Evolutionary conservation across 176 grass and related monocot genomes (phyloP), one percentile per base, ranked within the genome.

Genomic region (Lolium perenne): DNA sequence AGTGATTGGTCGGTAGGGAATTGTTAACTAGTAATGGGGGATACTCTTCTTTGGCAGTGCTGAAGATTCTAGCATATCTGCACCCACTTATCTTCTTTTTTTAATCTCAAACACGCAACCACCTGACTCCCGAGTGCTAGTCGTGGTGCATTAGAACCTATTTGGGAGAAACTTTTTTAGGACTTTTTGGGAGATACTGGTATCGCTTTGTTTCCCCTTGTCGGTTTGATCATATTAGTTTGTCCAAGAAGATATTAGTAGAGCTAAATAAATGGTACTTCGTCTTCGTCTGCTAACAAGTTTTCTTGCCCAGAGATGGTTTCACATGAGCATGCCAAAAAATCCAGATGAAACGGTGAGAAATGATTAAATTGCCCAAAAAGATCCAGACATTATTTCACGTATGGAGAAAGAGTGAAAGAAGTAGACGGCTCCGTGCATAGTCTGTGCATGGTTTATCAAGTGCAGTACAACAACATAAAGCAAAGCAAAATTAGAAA

Each of bases 1-100:
- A 66, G 77, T 11, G 50, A 55, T 86, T 83, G 88, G 88, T 20
- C 72, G 54, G 5, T 20, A 59, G 62, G 62, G 43, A 57, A 53
- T 90, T 62, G 0, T 82, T 70, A 82, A 82, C 82, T 79, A 46
- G 54, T 57, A 61, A 65, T 53, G 18, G 32, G 12, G 54, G 56
- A 83, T 86, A 83, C 79, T 83, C 82, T 86, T 90, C 63, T 86
- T 86, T 73, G 45, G 73, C 45, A 16, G 53, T 51, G 62, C 38
- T 73, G 74, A 86, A 74, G 65, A 83, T 86, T 79, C 80, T 74
- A 80, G 56, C 84, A 79, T 90, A 73, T 86, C 84, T 87, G 46
- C 84, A 56, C 79, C 88, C 84, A 83, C 80, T 90, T 58, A 79
- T 87, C 63, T 72, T 29, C 26, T 86, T 50, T 13, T 3, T 50